Evolutionary conservation across 164 flowering plant species (phyloP).

Genomic region (Magnolia kwangsiensis): DNA sequence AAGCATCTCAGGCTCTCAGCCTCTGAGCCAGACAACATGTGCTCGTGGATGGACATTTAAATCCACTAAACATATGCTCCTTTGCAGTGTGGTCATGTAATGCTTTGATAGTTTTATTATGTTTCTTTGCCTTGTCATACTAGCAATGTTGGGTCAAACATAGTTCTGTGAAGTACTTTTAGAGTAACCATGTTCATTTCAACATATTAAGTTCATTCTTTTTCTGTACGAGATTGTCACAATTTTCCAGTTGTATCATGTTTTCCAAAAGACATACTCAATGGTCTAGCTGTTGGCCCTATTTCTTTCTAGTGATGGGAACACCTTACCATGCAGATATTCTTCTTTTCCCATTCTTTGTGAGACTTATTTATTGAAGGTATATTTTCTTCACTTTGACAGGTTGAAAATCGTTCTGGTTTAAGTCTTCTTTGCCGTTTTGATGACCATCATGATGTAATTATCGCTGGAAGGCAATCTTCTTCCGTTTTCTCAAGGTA

Average conservation of each 20-base stretch:
- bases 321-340: background rate
- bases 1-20: too few relatives aligned
- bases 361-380: constrained; percentile 1
- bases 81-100: too few relatives aligned
- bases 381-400: constrained; percentile 13
- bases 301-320: background rate
- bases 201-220: background rate
- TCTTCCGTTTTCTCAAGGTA: constrained; percentile 56
- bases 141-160: too few relatives aligned
- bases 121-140: too few relatives aligned
- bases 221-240: background rate
- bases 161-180: background rate
- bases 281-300: background rate
- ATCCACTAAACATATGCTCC: too few relatives aligned
- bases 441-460: constrained; percentile 35
- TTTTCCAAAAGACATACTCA: background rate
- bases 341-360: background rate
- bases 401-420: constrained; percentile 64
- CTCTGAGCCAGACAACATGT: too few relatives aligned
- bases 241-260: background rate
- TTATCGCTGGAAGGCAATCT: constrained; percentile 46
- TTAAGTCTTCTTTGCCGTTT: constrained; percentile 44
- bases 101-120: too few relatives aligned
- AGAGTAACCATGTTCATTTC: background rate
- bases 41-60: too few relatives aligned